These are phyloP conservation scores for Leccinum longicurvipes DNA, from an alignment of 768 basidiomycete genomes.

Conservation along the genomic window DNA sequence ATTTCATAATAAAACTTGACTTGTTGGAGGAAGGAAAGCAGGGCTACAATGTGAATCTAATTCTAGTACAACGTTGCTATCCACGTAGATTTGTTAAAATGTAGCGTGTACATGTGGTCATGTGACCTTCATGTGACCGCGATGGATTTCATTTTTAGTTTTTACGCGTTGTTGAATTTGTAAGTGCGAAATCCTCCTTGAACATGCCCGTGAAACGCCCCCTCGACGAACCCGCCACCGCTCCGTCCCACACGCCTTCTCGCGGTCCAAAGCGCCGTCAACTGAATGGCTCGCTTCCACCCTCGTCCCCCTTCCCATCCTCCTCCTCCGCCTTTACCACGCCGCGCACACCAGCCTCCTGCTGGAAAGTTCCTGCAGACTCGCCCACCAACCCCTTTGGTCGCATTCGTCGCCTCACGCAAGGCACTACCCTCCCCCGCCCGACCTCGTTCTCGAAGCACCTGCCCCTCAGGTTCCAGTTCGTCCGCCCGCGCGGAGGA, in stretches of 20 bases:
- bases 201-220: background rate
- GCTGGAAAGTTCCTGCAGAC: conserved; percentile 51
- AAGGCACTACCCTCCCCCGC: conserved; percentile 38
- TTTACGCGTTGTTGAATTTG: background rate
- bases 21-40: too few relatives aligned
- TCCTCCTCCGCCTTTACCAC: conserved; percentile 27
- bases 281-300: conserved; percentile 19
- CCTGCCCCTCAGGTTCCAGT: conserved; percentile 61
- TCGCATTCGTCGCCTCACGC: conserved; percentile 42
- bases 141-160: background rate
- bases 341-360: conserved; percentile 39
- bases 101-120: background rate
- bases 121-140: background rate
- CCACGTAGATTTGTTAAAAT: too few relatives aligned
- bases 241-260: conserved; percentile 28
- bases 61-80: too few relatives aligned
- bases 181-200: background rate
- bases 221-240: conserved; percentile 2
- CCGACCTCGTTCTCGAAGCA: conserved; percentile 56
- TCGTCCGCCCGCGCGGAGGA: conserved; percentile 36
- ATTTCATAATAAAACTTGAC: too few relatives aligned
- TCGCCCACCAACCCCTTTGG: conserved; percentile 73
- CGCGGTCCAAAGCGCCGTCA: conserved; percentile 29
- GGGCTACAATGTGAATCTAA: too few relatives aligned
- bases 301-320: conserved; percentile 28